Evolutionary conservation across 257 asterid genomes (phyloP).

Genomic region (Asclepias syriaca): DNA sequence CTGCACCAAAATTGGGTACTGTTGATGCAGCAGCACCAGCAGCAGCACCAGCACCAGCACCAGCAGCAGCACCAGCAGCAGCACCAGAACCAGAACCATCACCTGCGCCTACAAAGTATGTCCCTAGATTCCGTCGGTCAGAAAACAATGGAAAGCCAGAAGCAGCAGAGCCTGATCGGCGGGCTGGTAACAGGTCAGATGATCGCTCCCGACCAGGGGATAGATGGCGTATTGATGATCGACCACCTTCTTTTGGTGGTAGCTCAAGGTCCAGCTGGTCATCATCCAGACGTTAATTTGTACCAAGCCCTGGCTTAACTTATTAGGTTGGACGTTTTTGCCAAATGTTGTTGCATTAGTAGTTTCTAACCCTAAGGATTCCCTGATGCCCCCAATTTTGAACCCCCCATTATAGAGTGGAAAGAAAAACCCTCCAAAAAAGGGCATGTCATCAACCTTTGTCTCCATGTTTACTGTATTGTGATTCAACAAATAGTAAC

Average conservation of each 20-base stretch:
- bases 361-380: not conserved
- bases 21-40: slow-evolving; percentile 7
- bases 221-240: slow-evolving; percentile 13
- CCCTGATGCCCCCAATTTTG: not conserved
- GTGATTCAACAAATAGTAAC: not conserved
- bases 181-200: slow-evolving; percentile 12
- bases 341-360: not conserved
- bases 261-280: slow-evolving; percentile 16
- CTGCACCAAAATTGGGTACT: not conserved
- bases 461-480: not conserved
- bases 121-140: slow-evolving; percentile 2
- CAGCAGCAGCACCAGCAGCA: slow-evolving; percentile 6
- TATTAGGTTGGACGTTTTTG: not conserved
- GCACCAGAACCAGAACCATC: slow-evolving; percentile 14
- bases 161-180: slow-evolving; percentile 13
- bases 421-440: not conserved
- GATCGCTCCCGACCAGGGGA: slow-evolving; percentile 16
- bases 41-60: slow-evolving; percentile 10
- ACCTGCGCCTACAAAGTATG: slow-evolving; percentile 2
- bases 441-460: not conserved
- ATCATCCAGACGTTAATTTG: slow-evolving; percentile 4
- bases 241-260: slow-evolving; percentile 15
- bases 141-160: slow-evolving; percentile 14
- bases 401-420: not conserved
- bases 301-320: not conserved